Conservation (phyloP, 441 rosid species). For the Omphalea diandra region DNA sequence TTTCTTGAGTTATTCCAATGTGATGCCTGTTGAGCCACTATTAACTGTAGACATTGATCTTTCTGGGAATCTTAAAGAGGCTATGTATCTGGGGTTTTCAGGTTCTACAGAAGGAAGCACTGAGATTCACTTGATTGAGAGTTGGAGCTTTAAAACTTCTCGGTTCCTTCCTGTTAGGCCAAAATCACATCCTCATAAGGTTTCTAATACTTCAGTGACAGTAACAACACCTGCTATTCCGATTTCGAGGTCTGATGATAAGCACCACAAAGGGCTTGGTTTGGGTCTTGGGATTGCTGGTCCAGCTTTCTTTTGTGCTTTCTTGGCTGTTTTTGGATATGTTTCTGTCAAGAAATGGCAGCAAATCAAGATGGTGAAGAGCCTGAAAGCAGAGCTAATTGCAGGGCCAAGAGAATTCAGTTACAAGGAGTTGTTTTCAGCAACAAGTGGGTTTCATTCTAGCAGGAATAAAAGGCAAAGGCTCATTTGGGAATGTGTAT, state of each 20-base stretch:
- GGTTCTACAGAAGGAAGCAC: slow-evolving; percentile 96
- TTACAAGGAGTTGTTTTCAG: slow-evolving; percentile 65
- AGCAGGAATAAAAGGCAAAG: slow-evolving; percentile 80
- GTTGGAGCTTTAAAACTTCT: slow-evolving; percentile 69
- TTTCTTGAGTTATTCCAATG: slow-evolving; percentile 59
- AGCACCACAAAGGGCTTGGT: slow-evolving; percentile 46
- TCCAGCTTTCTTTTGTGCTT: slow-evolving; percentile 68
- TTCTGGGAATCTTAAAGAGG: slow-evolving; percentile 52
- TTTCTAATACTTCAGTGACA: slow-evolving; percentile 58
- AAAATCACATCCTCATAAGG: slow-evolving; percentile 59
- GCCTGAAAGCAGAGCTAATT: slow-evolving; percentile 61
- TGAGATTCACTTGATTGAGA: slow-evolving; percentile 68
- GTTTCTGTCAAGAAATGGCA: slow-evolving; percentile 65
- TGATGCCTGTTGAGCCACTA: slow-evolving; percentile 57
- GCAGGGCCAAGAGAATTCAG: slow-evolving; percentile 68
- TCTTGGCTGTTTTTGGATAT: slow-evolving; percentile 59
- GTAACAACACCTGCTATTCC: slow-evolving; percentile 35
- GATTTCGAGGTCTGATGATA: slow-evolving; percentile 31
- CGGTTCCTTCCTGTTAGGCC: slow-evolving; percentile 59
- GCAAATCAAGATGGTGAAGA: slow-evolving; percentile 44
- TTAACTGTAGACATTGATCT: slow-evolving; percentile 58
- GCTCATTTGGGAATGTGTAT: slow-evolving; percentile 90
- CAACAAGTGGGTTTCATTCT: slow-evolving; percentile 83
- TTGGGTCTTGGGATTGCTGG: slow-evolving; percentile 74
- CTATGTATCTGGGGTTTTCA: slow-evolving; percentile 75